Percentiles rank a stretch among this genome's conserved stretches.
Evolutionary conservation across 2,329 filamentous ascomycete genomes (phyloP).

Genomic region (Apiospora rasikravindrae): DNA sequence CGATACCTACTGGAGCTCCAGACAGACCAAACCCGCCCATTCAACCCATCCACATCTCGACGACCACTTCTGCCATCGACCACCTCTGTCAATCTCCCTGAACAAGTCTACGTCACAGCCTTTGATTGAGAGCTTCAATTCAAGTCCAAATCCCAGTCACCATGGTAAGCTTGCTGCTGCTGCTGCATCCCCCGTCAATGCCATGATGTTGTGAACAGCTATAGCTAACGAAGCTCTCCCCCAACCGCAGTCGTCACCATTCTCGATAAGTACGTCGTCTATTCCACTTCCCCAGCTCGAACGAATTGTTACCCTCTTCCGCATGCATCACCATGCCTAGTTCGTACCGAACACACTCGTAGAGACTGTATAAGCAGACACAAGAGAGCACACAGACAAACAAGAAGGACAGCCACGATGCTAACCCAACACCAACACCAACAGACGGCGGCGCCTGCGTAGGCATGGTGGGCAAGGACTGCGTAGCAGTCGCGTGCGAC

Average conservation of each 20-base stretch:
- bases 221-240: constrained; percentile 37
- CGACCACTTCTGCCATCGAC: constrained; percentile 1
- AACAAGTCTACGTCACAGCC: constrained; percentile 10
- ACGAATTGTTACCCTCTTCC: background rate
- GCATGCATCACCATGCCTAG: background rate
- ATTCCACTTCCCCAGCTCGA: constrained; percentile 24
- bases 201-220: constrained; percentile 24
- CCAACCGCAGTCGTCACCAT: constrained; percentile 75
- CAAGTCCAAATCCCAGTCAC: background rate
- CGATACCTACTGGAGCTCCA: background rate
- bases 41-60: constrained; percentile 32
- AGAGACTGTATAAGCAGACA: background rate
- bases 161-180: constrained; percentile 14
- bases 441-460: constrained; percentile 89
- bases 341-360: background rate
- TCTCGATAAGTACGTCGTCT: constrained; percentile 83
- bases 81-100: constrained; percentile 20
- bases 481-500: constrained; percentile 98
- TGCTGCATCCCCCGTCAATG: constrained; percentile 21
- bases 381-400: background rate
- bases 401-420: constrained; percentile 9
- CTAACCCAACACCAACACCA: constrained; percentile 16
- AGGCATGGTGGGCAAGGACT: constrained; percentile 99
- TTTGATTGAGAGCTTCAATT: constrained; percentile 39
- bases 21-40: constrained; percentile 15